Evolutionary conservation across 2,329 filamentous ascomycete species (phyloP), one percentile per base, ranked within the genome.

Genomic region (Xenoacremonium recifei): DNA sequence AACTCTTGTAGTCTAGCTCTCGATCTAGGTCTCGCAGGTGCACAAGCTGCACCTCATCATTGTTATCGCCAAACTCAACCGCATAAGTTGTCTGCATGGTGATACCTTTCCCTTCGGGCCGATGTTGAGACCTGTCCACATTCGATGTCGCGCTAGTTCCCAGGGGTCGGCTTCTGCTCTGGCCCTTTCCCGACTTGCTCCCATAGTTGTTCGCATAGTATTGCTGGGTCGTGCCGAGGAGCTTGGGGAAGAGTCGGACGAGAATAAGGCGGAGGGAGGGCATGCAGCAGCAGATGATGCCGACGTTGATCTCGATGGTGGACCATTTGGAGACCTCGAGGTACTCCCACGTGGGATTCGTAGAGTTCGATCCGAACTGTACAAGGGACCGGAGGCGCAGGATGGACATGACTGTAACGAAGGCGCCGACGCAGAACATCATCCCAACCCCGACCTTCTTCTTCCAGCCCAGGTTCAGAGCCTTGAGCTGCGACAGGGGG

Each of bases 391-490:
- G 50, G 2, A 70, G 62, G 2, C 67, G 62, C 4, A 70, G 49
- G 15, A 68, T 62, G 19, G 63, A 67, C 34, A 70, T 63, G 30
- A 69, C 42, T 3, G 65, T 68, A 33, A 66, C 63, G 9, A 73
- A 71, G n/a, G 65, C 58, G 6, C 76, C 75, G 10, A 77, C 65
- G 15, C 65, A 63, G 43, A 79, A 77, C 73, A 79, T 77, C 43
- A 75, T 45, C 6, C 61, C 60, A 3, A 77, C 67, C n/a, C 71
- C 65, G 15, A 71, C 29, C 59, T 75, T 78, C 58, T 73, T 75
- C 50, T 66, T 71, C 61, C 65, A 71, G 37, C 69, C 65, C 19
- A 77, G 44, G 3, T 69, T 64, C 4, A 78, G 61, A 0, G 57
- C 42, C 18, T 59, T 54, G 3, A 79, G 51, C 37, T 74, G 67